Evolutionary conservation across 371 early-diverging fungal species (phyloP).

Genomic region (Zopfochytrium polystomum): DNA sequence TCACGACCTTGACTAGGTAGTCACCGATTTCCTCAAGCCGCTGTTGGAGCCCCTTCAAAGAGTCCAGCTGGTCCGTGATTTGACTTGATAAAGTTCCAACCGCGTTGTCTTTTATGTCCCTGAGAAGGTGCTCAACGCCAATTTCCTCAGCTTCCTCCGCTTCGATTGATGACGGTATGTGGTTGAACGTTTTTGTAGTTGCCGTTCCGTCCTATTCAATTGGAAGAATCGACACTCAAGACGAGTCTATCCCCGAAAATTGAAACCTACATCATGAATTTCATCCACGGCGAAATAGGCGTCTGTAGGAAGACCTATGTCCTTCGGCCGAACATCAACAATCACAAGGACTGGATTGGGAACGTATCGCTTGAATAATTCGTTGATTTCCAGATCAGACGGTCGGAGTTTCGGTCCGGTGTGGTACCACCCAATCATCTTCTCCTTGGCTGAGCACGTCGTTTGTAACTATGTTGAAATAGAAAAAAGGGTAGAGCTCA

Average conservation of each 20-base stretch:
- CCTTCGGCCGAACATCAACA: constrained; percentile 91
- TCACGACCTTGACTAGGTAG: constrained; percentile 85
- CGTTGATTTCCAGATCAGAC: constrained; percentile 98
- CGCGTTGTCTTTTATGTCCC: constrained; percentile 96
- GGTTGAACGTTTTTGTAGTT: constrained; percentile 91
- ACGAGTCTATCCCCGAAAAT: not conserved
- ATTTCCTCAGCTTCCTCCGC: constrained; percentile 99
- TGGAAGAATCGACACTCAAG: constrained; percentile 8
- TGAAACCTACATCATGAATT: constrained; percentile 72
- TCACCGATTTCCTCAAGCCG: constrained; percentile 80
- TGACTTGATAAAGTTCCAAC: constrained; percentile 90
- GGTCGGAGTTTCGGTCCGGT: constrained; percentile 96
- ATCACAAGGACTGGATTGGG: constrained; percentile 93
- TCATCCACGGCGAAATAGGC: constrained; percentile 95
- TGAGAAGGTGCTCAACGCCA: constrained; percentile 98
- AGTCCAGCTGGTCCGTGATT: constrained; percentile 82
- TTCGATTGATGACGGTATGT: constrained; percentile 92
- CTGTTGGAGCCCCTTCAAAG: constrained; percentile 80
- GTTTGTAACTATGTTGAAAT: not conserved
- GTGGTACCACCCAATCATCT: constrained; percentile 99
- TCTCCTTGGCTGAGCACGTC: constrained; percentile 78
- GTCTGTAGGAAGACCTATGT: constrained; percentile 90
- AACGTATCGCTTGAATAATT: constrained; percentile 91
- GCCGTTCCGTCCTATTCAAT: constrained; percentile 85
- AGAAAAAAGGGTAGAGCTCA: constrained; percentile 34